Evolutionary conservation across 139 green algal species (phyloP).

Genomic region (Volvox reticuliferus): DNA sequence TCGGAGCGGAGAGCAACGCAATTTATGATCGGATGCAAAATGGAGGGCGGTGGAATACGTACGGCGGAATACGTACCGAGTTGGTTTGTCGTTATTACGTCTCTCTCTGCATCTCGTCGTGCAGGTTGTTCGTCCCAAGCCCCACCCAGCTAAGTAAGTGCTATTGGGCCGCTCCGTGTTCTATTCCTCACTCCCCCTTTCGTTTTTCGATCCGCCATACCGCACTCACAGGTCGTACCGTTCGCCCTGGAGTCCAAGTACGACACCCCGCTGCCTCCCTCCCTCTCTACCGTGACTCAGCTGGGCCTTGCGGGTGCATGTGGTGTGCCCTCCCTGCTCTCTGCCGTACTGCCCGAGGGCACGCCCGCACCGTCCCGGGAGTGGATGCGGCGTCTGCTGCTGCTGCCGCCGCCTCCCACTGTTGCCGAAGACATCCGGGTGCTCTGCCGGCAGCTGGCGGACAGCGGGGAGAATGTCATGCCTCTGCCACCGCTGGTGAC

Average conservation of each 20-base stretch:
- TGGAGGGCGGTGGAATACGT: no score
- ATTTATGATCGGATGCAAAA: no score
- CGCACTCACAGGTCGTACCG: not conserved
- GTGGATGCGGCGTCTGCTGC: slow-evolving; percentile 68
- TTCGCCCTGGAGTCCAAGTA: not conserved
- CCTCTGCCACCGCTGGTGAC: slow-evolving; percentile 28
- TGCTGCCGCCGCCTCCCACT: slow-evolving; percentile 68
- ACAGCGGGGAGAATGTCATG: not conserved
- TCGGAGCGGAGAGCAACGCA: no score
- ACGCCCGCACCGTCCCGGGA: slow-evolving; percentile 23
- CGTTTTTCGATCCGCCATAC: no score
- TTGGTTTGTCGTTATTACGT: no score
- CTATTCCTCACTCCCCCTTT: slow-evolving; percentile 3
- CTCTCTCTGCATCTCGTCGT: no score
- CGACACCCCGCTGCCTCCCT: slow-evolving; percentile 74
- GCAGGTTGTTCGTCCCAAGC: no score
- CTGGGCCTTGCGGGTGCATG: slow-evolving; percentile 76
- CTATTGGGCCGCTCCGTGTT: no score
- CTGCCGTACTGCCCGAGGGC: slow-evolving; percentile 63
- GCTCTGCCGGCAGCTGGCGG: not conserved
- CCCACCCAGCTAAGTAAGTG: no score
- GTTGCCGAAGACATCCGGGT: slow-evolving; percentile 23
- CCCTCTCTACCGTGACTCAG: slow-evolving; percentile 79
- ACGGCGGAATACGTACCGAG: no score
- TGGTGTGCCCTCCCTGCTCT: slow-evolving; percentile 77